A percentile compares a stretch with the other conserved stretches of the same genome.
These are phyloP conservation scores for Graphium sp. DNA, from an alignment of 2,329 filamentous ascomycete species.

Conservation along the genomic window DNA sequence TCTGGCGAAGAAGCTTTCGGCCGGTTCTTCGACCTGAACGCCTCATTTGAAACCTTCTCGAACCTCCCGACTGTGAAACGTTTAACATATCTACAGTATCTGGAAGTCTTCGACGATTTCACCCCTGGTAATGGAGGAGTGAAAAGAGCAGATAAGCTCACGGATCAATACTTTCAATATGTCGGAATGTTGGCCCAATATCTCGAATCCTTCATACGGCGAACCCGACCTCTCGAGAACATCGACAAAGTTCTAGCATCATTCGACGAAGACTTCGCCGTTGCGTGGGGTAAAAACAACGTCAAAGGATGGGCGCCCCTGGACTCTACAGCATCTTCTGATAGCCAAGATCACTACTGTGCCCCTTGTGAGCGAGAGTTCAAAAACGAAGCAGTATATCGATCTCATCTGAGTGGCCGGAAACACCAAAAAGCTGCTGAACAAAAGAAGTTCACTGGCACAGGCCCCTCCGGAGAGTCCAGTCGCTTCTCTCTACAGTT, in stretches of 20 bases:
- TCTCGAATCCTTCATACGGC: conserved; percentile 73
- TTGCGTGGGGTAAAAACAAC: conserved; percentile 64
- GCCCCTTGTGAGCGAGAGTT: conserved; percentile 88
- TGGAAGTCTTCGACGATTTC: conserved; percentile 83
- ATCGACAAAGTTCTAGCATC: conserved; percentile 57
- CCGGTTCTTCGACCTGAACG: conserved; percentile 78
- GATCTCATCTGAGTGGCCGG: conserved; percentile 72
- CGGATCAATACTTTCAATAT: conserved; percentile 84
- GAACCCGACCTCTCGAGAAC: conserved; percentile 74
- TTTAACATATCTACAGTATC: conserved; percentile 78
- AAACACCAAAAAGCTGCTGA: conserved; percentile 82
- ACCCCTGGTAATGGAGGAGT: conserved; percentile 55
- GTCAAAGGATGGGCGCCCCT: conserved; percentile 54
- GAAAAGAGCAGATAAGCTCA: conserved; percentile 71
- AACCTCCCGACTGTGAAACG: conserved; percentile 80
- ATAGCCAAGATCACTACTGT: conserved; percentile 65
- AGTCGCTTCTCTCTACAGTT: conserved; percentile 43
- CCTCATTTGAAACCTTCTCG: conserved; percentile 71
- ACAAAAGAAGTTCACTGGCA: conserved; percentile 13
- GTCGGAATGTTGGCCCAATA: conserved; percentile 67
- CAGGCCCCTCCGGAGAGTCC: conserved; percentile 14
- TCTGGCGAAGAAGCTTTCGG: conserved; percentile 91
- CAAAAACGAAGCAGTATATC: conserved; percentile 89
- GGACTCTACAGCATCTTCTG: conserved; percentile 12
- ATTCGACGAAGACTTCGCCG: conserved; percentile 74